Conservation (phyloP, 805 yeast species). For the Candida ortonii region DNA sequence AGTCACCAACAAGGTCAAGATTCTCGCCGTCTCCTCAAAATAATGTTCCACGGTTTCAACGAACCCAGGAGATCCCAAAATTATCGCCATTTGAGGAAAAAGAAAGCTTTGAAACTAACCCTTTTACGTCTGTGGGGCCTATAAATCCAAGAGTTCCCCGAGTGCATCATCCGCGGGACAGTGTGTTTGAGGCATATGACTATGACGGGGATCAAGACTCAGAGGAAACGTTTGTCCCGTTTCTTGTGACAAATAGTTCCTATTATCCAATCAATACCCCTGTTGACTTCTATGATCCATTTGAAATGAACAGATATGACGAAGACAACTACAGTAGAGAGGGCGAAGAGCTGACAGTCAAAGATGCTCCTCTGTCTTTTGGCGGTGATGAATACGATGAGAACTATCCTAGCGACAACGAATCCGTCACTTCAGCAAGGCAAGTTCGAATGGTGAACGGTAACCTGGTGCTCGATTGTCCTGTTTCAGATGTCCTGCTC, state of each 20-base stretch:
- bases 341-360: slow-evolving; percentile 14
- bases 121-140: neutral
- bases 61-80: slow-evolving; percentile 6
- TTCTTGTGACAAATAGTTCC: slow-evolving; percentile 32
- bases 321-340: slow-evolving; percentile 22
- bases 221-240: slow-evolving; percentile 32
- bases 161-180: slow-evolving; percentile 3
- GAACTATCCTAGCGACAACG: slow-evolving; percentile 10
- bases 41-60: slow-evolving; percentile 1
- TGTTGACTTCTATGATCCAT: slow-evolving; percentile 30
- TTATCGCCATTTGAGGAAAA: slow-evolving; percentile 15
- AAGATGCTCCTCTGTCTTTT: no score
- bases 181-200: slow-evolving; percentile 26
- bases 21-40: slow-evolving; percentile 23
- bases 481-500: slow-evolving; percentile 70
- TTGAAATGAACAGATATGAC: slow-evolving; percentile 25
- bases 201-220: slow-evolving; percentile 26
- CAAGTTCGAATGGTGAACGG: slow-evolving; percentile 63
- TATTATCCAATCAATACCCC: slow-evolving; percentile 34
- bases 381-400: slow-evolving; percentile 14
- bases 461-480: slow-evolving; percentile 83
- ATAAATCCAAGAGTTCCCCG: slow-evolving; percentile 2
- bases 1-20: no score
- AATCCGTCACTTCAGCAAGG: slow-evolving; percentile 25
- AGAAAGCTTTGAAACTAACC: slow-evolving; percentile 5